Base-by-base conservation (phyloP, 257 asterid genomes). In the Pogostemon cablin region DNA sequence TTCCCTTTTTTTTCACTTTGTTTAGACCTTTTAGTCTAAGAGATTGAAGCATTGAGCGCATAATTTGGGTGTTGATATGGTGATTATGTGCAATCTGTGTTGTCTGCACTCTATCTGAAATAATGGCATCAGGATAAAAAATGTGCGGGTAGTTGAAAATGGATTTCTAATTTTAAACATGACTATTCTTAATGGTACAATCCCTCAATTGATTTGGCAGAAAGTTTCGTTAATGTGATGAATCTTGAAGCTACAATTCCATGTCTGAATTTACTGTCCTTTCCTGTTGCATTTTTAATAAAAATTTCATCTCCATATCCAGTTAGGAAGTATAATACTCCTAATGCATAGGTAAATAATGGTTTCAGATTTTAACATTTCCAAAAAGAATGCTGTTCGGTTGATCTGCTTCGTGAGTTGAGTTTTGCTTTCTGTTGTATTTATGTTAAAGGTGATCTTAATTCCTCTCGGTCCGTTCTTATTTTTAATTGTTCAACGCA, bases 201-300 rank as follows among this genome's bases (percentile, higher is more conserved):
- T 15, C 17, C 17, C 9, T 43, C 42, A 3, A 9, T 53, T 34
- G 53, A 6, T 5, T 25, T 53, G 5, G 49, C 9, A 12, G 37
- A 63, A 42, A 34, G 38, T 61, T 72, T 38, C 20, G 41, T 8
- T 44, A 15, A 8, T 4, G 55, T 44, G 61, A 46, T 35, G 50
- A 35, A 62, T 47, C 46, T 9, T 53, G 56, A 47, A 44, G 42
- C 62, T 69, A 52, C 60, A 44, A 43, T 40, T 11, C 49, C 63
- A 34, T 60, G 12, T 17, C 53, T 32, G 47, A 5, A 25, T 48
- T 62, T 62, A 15, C 17, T 15, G 17, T 15, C 17, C 17, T 15
- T 15, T 15, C 17, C 17, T 15, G n/a, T n/a, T n/a, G n/a, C n/a
- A n/a, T n/a, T n/a, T n/a, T n/a, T n/a, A n/a, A n/a, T n/a, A n/a